Base-by-base conservation (phyloP, 352 stramenopile genomes). In the Peronosclerospora sorghi region DNA sequence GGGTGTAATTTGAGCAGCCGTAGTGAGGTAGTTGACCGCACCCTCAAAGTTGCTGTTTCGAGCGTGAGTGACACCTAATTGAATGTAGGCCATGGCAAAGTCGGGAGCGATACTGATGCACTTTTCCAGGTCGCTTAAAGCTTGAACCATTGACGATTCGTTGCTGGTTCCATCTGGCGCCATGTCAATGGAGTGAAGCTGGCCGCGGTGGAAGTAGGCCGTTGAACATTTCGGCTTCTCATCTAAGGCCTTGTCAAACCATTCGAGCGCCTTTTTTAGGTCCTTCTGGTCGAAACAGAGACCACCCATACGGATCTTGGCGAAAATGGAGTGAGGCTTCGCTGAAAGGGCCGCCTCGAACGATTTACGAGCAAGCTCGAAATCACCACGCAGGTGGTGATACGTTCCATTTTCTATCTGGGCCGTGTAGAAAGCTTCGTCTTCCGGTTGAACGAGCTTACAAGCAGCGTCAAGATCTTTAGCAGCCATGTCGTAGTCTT, bases 221-320 rank as follows among this genome's bases (percentile, higher is more conserved):
- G 74, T 87, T 5, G 77, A 76, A 39, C 69, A 84, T 18, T 75
- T 56, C 0, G 62, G 39, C 52, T 89, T 86, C 49, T 83, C 71
- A 0, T 49, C 59, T 8, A 86, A 45, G 26, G 74, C 77, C 59
- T 72, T 62, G 58, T 89, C 71, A 51, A 89, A 89, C 72, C 72
- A 87, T 34, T 70, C 52, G 30, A 89, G 51, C 32, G 77, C 77
- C 49, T 73, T 65, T 45, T 72, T 68, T 48, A 87, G 37, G 32
- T 89, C 70, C 58, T 89, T 87, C 40, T 81, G 74, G 54, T 89
- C 77, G 24, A 89, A 89, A 60, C 72, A 82, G 5, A 89, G 60
- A 4, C 77, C 77, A 18, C 74, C 77, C 70, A 89, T 82, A 34
- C 74, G 73, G 34, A 88, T 88, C 66, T 86, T 86, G 14, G 76